Evolutionary conservation across 129 eudicot species (phyloP), one percentile per base, ranked within the genome.

Genomic region (Flaveria robusta): DNA sequence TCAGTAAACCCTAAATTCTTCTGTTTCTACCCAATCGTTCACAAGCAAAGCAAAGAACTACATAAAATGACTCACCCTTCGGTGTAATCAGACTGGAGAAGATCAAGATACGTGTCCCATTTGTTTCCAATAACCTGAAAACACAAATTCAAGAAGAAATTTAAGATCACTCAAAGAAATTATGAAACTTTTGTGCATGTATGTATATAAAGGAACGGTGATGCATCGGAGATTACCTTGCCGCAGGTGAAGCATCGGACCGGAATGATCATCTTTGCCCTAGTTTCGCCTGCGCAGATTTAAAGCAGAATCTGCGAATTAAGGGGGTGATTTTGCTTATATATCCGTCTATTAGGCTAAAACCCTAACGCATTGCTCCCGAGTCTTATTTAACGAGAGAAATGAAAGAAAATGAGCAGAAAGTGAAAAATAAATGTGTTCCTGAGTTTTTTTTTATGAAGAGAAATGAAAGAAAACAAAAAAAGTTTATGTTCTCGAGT

Each of bases 61-160:
- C 5, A 42, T 27, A 12, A 74, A 74, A 56, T 0, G n/a, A 5
- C 83, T 55, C 9, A 93, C 98, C 97, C 97, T 83, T 93, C 98
- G 10, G 89, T 72, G 79, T 93, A 93, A 82, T 93, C 98, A 24
- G 98, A 83, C 66, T 93, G 97, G 69, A 93, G 97, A 65, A 93
- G 92, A 72, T 93, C 98, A 31, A 93, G 98, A 74, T 93, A 93
- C 45, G 81, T 72, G 71, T 93, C 98, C 98, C 98, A 93, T 74
- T 90, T 90, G 91, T 93, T 88, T 39, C 98, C 98, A 71, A 93
- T 93, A 31, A 93, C 98, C 98, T 93, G 54, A 50, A 80, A 8
- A 42, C 9, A 74, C 68, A 37, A 74, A 24, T n/a, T 14, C 16
- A 19, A 13, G 16, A 39, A 87, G 5, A 62, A 62, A 37, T 70